Percentiles rank a stretch among this genome's conserved stretches.
Evolutionary conservation across 176 grass and related monocot species (phyloP).

Genomic region (Oryza rufipogon): DNA sequence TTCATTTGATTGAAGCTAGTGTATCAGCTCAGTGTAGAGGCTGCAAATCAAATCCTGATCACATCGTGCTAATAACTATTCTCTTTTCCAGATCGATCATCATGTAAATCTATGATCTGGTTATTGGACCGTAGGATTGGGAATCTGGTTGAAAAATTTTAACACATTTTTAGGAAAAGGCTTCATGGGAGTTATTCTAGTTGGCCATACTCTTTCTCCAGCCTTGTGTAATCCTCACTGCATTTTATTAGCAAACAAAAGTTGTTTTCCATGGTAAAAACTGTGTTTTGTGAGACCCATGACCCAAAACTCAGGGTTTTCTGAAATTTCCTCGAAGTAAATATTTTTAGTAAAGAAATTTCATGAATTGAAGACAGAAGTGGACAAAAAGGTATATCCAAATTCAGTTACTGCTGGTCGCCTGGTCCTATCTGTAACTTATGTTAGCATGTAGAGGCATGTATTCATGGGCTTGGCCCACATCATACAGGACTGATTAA

Average conservation of each 20-base stretch:
- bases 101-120: background rate
- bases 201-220: background rate
- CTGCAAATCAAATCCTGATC: background rate
- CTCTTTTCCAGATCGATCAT: slow-evolving; percentile 12
- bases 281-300: background rate
- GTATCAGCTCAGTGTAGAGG: background rate
- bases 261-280: background rate
- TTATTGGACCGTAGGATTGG: background rate
- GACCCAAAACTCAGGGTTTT: background rate
- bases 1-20: background rate
- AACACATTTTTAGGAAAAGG: background rate
- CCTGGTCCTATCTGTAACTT: slow-evolving; percentile 4
- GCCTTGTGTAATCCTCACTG: background rate
- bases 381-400: background rate
- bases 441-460: background rate
- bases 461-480: background rate
- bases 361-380: slow-evolving; percentile 8
- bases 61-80: background rate
- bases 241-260: slow-evolving; percentile 6
- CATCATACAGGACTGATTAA: slow-evolving; percentile 13
- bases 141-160: background rate
- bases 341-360: slow-evolving; percentile 7
- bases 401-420: background rate
- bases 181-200: background rate
- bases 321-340: background rate